phyloP scores from a whole-genome alignment of 1,284 basidiomycete species.

The Sphagnurus paluster region DNA sequence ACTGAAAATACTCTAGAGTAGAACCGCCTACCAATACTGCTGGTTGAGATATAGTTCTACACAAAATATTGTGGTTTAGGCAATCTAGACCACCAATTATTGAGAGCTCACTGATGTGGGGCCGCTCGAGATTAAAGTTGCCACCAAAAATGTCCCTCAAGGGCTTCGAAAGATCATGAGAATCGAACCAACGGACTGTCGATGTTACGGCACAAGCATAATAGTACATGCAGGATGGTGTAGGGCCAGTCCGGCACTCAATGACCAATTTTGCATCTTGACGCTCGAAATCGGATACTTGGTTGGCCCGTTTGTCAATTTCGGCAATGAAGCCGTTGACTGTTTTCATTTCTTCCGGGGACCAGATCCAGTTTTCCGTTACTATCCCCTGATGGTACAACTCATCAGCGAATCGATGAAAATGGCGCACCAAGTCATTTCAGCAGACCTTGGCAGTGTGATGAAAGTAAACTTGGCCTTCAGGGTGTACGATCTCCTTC shows the following conservation, averaged over 20 bases:
- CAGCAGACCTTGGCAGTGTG: too few relatives aligned
- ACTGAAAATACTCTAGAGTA: neutral
- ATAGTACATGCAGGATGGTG: conserved; percentile 27
- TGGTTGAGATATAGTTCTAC: conserved; percentile 22
- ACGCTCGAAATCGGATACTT: conserved; percentile 12
- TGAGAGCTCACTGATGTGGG: conserved; percentile 21
- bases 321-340: conserved; percentile 18
- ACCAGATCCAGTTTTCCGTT: conserved; percentile 20
- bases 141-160: conserved; percentile 21
- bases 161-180: conserved; percentile 8
- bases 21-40: conserved; percentile 26
- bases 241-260: conserved; percentile 9
- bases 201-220: conserved; percentile 20
- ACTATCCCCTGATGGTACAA: conserved; percentile 19
- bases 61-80: neutral
- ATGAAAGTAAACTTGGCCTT: too few relatives aligned
- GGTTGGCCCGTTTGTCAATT: conserved; percentile 19
- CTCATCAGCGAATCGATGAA: neutral
- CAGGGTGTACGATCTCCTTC: too few relatives aligned
- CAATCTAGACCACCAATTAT: too few relatives aligned
- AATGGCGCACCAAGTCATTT: too few relatives aligned
- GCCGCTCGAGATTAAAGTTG: conserved; percentile 14
- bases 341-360: conserved; percentile 16
- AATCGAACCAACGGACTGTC: conserved; percentile 28
- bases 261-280: conserved; percentile 23